Conservation (phyloP, 192 early-diverging fungal genomes). For the Gaertneriomyces semiglobifer region DNA sequence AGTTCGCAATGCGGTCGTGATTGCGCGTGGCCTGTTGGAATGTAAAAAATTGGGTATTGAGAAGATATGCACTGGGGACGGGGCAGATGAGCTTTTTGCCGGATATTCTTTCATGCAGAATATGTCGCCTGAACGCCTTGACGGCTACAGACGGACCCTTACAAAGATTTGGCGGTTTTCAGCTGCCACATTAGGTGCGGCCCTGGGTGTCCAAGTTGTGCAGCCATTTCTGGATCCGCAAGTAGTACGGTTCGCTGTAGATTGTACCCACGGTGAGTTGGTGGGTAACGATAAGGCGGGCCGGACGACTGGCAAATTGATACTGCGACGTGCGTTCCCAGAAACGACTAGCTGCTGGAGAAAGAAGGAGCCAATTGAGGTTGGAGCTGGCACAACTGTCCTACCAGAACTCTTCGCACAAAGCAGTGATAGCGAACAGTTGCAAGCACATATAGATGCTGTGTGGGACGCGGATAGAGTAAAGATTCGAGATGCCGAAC, state of each 20-base stretch:
- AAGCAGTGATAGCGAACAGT: constrained; percentile 8
- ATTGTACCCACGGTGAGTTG: constrained; percentile 31
- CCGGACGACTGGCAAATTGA: constrained; percentile 48
- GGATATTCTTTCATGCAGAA: constrained; percentile 62
- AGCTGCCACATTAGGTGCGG: constrained; percentile 47
- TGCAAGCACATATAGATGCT: constrained; percentile 29
- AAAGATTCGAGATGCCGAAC: constrained; percentile 60
- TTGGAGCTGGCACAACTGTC: constrained; percentile 55
- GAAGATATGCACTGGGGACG: constrained; percentile 61
- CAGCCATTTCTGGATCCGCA: constrained; percentile 57
- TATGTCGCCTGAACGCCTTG: constrained; percentile 47
- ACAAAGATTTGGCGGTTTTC: constrained; percentile 54
- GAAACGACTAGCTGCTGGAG: constrained; percentile 58
- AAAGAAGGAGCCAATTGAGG: constrained; percentile 63
- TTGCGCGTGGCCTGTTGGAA: constrained; percentile 48
- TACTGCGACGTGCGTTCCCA: constrained; percentile 60
- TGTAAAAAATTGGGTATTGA: constrained; percentile 45
- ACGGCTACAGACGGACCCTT: constrained; percentile 48
- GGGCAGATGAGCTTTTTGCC: constrained; percentile 69
- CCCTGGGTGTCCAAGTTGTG: constrained; percentile 56
- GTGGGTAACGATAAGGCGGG: constrained; percentile 6
- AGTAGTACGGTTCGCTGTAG: constrained; percentile 53
- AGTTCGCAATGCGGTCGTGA: constrained; percentile 59
- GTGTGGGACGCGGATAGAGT: constrained; percentile 46
- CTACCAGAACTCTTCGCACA: constrained; percentile 48